phyloP scores from a whole-genome alignment of 148 eudicot species.

The Camellia granthamiana region DNA sequence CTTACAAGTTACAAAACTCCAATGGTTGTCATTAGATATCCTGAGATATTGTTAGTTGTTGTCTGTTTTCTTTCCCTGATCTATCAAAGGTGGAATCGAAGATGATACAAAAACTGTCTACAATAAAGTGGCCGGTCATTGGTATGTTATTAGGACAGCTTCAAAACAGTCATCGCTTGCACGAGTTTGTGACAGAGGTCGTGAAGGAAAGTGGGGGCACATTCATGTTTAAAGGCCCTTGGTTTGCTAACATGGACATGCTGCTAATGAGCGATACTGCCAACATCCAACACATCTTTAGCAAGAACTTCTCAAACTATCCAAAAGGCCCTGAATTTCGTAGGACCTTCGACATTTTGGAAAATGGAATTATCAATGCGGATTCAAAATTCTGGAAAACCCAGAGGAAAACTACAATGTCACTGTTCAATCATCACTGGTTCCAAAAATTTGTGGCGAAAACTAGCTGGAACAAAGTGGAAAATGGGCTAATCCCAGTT shows the following conservation, averaged over 20 bases:
- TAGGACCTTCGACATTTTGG: constrained; percentile 47
- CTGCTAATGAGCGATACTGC: constrained; percentile 32
- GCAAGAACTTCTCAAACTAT: constrained; percentile 46
- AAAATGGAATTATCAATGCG: constrained; percentile 49
- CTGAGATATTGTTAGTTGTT: too few relatives aligned
- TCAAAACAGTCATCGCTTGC: too few relatives aligned
- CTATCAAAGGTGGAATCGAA: too few relatives aligned
- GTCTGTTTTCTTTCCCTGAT: too few relatives aligned
- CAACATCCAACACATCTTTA: constrained; percentile 46
- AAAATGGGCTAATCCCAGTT: constrained; percentile 35
- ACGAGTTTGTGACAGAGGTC: not conserved
- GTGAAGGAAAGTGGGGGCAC: constrained; percentile 18
- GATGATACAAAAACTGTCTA: too few relatives aligned
- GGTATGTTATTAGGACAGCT: too few relatives aligned
- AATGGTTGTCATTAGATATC: too few relatives aligned
- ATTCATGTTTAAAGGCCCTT: constrained; percentile 48
- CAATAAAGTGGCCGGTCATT: too few relatives aligned
- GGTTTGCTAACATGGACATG: constrained; percentile 43
- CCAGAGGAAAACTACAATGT: constrained; percentile 34
- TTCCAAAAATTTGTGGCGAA: constrained; percentile 33
- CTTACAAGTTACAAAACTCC: too few relatives aligned
- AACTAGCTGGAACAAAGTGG: constrained; percentile 28
- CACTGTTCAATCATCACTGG: constrained; percentile 25
- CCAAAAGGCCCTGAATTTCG: constrained; percentile 42
- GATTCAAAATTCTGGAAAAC: constrained; percentile 37